Conservation (phyloP, 1,284 basidiomycete genomes). For the Cronartium ribicola region DNA sequence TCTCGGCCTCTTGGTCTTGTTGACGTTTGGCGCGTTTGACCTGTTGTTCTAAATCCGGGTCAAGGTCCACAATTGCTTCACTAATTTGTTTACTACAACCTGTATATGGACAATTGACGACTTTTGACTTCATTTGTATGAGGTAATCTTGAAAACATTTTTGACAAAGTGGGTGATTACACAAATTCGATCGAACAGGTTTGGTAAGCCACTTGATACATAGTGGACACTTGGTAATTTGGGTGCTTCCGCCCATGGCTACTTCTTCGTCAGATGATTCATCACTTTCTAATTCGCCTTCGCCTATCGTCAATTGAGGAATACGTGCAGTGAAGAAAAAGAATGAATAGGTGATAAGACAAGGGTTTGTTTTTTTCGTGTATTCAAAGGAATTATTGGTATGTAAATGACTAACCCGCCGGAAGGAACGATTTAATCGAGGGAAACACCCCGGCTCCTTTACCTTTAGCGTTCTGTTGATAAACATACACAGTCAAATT, state of each 20-base stretch:
- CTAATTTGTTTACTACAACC: conserved; percentile 18
- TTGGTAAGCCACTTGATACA: conserved; percentile 21
- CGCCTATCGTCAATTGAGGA: background rate
- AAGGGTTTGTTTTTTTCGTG: background rate
- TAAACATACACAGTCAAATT: background rate
- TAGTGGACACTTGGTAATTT: conserved; percentile 41
- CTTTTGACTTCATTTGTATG: background rate
- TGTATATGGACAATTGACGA: conserved; percentile 11
- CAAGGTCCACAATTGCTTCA: background rate
- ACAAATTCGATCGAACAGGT: conserved; percentile 22
- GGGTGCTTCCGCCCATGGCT: conserved; percentile 22
- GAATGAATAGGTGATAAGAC: background rate
- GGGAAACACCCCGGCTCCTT: conserved; percentile 16
- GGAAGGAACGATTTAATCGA: conserved; percentile 28
- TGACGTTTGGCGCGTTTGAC: conserved; percentile 11
- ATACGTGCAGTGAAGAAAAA: background rate
- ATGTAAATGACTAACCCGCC: conserved; percentile 11
- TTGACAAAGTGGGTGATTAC: conserved; percentile 32
- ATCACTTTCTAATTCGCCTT: conserved; percentile 23
- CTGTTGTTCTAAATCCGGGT: conserved; percentile 10
- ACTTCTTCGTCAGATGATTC: conserved; percentile 29
- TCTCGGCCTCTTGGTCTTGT: conserved; percentile 2
- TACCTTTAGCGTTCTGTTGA: conserved; percentile 17
- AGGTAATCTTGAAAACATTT: conserved; percentile 26
- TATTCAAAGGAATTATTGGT: background rate